These are phyloP conservation scores for Toxoplasma gondii DNA, from an alignment of 169 alveolate genomes.

Conservation along the genomic window DNA sequence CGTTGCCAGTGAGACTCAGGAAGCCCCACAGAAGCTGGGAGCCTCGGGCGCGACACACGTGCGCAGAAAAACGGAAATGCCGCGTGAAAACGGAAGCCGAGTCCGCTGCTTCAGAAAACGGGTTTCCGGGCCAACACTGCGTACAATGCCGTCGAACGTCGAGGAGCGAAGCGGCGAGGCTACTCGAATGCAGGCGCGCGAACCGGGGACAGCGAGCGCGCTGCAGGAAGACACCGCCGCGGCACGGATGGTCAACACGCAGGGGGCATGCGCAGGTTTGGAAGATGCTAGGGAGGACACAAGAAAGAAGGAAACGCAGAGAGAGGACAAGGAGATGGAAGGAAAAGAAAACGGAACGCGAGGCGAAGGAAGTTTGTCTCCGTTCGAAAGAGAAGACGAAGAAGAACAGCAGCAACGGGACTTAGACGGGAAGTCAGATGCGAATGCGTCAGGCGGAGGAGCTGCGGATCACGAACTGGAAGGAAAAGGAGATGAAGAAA, in stretches of 20 bases:
- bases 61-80: not conserved
- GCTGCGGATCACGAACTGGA: too few species aligned
- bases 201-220: not conserved
- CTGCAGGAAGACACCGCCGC: not conserved
- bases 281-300: not conserved
- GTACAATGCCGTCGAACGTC: not conserved
- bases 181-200: not conserved
- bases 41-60: not conserved
- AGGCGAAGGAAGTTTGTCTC: not conserved
- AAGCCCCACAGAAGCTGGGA: not conserved
- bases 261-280: not conserved
- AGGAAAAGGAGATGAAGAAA: too few species aligned
- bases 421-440: not conserved
- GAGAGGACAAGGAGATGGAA: not conserved
- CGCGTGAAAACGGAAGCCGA: not conserved
- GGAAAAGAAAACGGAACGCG: not conserved
- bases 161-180: not conserved
- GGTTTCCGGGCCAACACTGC: not conserved
- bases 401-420: not conserved
- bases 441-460: too few species aligned
- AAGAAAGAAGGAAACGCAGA: not conserved
- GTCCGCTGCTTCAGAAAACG: not conserved
- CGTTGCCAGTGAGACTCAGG: not conserved
- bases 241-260: not conserved
- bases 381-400: not conserved